These are phyloP conservation scores for Phytophthora boehmeriae DNA, from an alignment of 352 stramenopile species.

Conservation along the genomic window DNA sequence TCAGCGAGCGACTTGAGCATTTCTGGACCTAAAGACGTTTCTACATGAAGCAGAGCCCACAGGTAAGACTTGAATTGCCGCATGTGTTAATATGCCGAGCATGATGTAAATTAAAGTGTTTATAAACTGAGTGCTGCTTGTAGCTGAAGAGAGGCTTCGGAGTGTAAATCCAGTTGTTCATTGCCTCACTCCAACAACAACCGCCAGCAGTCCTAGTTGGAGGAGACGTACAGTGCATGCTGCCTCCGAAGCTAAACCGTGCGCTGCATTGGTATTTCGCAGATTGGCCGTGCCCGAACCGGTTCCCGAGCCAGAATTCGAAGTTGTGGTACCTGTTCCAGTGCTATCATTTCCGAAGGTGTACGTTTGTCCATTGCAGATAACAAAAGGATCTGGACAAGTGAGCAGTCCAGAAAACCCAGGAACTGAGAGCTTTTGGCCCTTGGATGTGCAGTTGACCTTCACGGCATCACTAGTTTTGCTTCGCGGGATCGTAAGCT, in stretches of 20 bases:
- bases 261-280: conserved; percentile 16
- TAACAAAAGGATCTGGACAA: conserved; percentile 71
- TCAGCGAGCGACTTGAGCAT: conserved; percentile 26
- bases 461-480: conserved; percentile 25
- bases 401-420: conserved; percentile 65
- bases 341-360: conserved; percentile 16
- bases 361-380: conserved; percentile 44
- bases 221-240: conserved; percentile 6
- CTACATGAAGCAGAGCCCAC: not conserved
- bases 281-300: conserved; percentile 18
- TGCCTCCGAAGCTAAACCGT: not conserved
- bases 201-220: not conserved
- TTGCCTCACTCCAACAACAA: not conserved
- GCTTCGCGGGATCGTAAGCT: conserved; percentile 52
- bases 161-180: conserved; percentile 17
- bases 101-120: no score
- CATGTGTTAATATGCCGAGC: no score
- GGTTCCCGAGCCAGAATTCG: not conserved
- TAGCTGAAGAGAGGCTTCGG: not conserved
- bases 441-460: conserved; percentile 57
- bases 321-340: conserved; percentile 1
- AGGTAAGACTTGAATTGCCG: not conserved
- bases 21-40: conserved; percentile 21
- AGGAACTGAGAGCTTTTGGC: conserved; percentile 40
- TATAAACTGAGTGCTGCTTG: no score